Evolutionary conservation across 2,329 filamentous ascomycete species (phyloP).

Genomic region (Penicillium sp.): DNA sequence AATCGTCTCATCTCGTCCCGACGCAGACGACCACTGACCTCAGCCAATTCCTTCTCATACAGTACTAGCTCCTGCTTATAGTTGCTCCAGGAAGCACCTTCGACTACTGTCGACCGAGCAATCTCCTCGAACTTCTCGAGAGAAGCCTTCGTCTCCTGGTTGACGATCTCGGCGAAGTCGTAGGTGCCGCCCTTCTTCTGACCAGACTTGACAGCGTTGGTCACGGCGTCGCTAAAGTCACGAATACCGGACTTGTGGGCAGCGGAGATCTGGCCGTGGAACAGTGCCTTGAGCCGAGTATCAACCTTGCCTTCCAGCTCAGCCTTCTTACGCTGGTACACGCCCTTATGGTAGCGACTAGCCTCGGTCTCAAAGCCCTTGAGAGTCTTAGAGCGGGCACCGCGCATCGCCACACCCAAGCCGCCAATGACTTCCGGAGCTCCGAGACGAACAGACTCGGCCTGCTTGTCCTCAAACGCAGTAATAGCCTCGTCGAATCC

Average conservation of each 20-base stretch:
- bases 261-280: constrained; percentile 82
- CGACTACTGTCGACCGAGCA: constrained; percentile 72
- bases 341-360: constrained; percentile 93
- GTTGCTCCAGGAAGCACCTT: constrained; percentile 83
- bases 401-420: constrained; percentile 73
- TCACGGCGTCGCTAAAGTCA: constrained; percentile 85
- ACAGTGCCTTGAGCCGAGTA: constrained; percentile 81
- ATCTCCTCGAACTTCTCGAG: constrained; percentile 75
- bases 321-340: constrained; percentile 80
- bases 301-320: constrained; percentile 89
- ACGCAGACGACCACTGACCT: constrained; percentile 79
- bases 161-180: constrained; percentile 94
- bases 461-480: constrained; percentile 85
- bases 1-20: constrained; percentile 96
- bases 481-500: constrained; percentile 79
- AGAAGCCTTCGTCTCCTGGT: constrained; percentile 75
- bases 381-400: constrained; percentile 71
- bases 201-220: constrained; percentile 81
- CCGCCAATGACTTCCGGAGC: constrained; percentile 72
- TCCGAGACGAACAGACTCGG: constrained; percentile 72
- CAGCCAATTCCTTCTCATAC: constrained; percentile 88
- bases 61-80: constrained; percentile 78
- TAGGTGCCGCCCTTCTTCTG: constrained; percentile 90
- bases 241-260: constrained; percentile 86
- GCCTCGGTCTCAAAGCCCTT: constrained; percentile 88